Conservation (phyloP, 768 basidiomycete genomes). For the Auricularia sp. region DNA sequence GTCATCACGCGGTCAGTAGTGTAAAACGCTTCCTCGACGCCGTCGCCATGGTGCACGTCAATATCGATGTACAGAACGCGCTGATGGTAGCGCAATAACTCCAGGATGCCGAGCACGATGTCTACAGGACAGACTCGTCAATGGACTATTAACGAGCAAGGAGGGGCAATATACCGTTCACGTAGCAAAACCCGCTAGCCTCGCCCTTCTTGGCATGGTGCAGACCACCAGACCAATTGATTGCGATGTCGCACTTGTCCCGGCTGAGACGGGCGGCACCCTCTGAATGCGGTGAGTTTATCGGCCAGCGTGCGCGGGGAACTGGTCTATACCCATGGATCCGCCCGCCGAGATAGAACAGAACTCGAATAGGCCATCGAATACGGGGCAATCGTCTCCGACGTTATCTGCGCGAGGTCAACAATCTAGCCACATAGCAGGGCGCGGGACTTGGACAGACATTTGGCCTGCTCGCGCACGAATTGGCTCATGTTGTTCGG, state of each 20-base stretch:
- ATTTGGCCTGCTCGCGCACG: conserved; percentile 92
- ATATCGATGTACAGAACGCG: conserved; percentile 97
- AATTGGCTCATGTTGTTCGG: conserved; percentile 93
- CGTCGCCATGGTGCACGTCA: conserved; percentile 97
- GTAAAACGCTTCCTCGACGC: conserved; percentile 98
- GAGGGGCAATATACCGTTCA: conserved; percentile 58
- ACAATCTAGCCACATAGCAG: background rate
- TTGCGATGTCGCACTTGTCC: conserved; percentile 97
- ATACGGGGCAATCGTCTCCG: conserved; percentile 97
- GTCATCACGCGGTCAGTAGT: conserved; percentile 99
- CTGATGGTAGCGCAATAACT: conserved; percentile 87
- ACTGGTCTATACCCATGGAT: conserved; percentile 73
- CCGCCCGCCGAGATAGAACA: conserved; percentile 99
- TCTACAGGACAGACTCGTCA: conserved; percentile 38
- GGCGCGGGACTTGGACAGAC: conserved; percentile 33
- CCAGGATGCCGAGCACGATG: conserved; percentile 93
- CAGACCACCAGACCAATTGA: conserved; percentile 98
- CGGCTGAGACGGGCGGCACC: conserved; percentile 90
- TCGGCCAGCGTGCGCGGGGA: no score
- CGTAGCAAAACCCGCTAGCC: conserved; percentile 97
- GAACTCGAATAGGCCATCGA: conserved; percentile 97
- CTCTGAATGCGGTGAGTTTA: conserved; percentile 41
- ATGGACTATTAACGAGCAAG: background rate
- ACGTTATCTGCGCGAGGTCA: conserved; percentile 63
- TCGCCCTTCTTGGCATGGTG: conserved; percentile 99